These are phyloP conservation scores for Crepidotus variabilis DNA, from an alignment of 768 basidiomycete species.

Conservation along the genomic window DNA sequence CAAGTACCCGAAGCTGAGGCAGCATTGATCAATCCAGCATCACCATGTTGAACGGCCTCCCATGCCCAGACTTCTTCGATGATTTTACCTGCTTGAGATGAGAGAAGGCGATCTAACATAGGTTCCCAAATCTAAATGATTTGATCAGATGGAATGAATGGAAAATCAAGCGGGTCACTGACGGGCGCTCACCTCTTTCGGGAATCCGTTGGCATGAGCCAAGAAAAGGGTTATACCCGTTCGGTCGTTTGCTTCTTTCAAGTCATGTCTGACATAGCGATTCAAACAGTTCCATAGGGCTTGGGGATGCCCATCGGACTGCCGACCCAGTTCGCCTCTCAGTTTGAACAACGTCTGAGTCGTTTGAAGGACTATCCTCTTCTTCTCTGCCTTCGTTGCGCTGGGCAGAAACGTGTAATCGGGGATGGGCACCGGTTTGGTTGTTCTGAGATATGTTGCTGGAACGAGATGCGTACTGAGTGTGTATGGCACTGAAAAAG, in stretches of 20 bases:
- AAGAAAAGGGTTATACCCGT: constrained; percentile 68
- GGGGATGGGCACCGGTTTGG: constrained; percentile 37
- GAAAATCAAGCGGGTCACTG: too few species aligned
- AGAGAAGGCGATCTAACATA: constrained; percentile 49
- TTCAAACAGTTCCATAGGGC: constrained; percentile 71
- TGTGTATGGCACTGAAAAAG: constrained; percentile 32
- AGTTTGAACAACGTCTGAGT: constrained; percentile 25
- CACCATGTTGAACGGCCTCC: constrained; percentile 85
- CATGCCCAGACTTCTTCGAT: constrained; percentile 77
- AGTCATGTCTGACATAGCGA: constrained; percentile 51
- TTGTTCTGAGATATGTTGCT: constrained; percentile 46
- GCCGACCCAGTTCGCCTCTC: constrained; percentile 17
- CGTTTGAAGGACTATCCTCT: constrained; percentile 19
- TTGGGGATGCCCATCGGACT: constrained; percentile 33
- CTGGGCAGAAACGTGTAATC: constrained; percentile 17
- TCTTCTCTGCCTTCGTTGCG: constrained; percentile 34
- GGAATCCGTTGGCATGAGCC: constrained; percentile 84
- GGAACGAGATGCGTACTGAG: constrained; percentile 55
- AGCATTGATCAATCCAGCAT: constrained; percentile 71
- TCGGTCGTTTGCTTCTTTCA: constrained; percentile 6
- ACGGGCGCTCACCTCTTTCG: constrained; percentile 64
- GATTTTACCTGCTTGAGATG: constrained; percentile 26
- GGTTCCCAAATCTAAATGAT: constrained; percentile 74
- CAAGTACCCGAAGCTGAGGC: constrained; percentile 53
- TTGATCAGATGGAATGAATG: neutral